Evolutionary conservation across 495 filamentous ascomycete genomes (phyloP).

Genomic region (Aspergillus saccharolyticus): DNA sequence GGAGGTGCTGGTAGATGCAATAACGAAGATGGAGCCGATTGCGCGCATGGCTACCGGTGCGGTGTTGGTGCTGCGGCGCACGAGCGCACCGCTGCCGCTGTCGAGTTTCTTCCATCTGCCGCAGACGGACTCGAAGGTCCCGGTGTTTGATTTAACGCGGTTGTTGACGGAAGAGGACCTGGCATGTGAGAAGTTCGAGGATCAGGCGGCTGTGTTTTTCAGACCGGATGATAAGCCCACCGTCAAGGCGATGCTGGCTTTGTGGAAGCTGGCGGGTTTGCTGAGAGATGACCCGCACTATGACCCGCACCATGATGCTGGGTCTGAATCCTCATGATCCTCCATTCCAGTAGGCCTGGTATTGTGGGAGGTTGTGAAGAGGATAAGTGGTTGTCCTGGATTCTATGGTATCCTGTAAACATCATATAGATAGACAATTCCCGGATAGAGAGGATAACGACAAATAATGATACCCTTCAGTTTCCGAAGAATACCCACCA

Average conservation of each 20-base stretch:
- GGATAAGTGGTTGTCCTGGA: no score
- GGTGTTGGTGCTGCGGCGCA: constrained; percentile 21
- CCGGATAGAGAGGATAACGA: no score
- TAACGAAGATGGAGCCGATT: constrained; percentile 20
- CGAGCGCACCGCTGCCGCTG: constrained; percentile 5
- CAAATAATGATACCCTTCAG: no score
- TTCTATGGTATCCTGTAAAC: no score
- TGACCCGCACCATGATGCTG: background rate
- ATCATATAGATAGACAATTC: no score
- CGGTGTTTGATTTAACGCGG: constrained; percentile 39
- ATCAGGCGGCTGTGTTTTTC: constrained; percentile 29
- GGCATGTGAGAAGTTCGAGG: constrained; percentile 22
- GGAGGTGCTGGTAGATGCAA: constrained; percentile 23
- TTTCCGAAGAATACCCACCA: background rate
- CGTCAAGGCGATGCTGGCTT: constrained; percentile 45
- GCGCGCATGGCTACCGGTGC: constrained; percentile 29
- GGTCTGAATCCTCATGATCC: background rate
- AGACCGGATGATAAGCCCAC: constrained; percentile 34
- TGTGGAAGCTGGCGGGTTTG: constrained; percentile 69
- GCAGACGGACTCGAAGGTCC: constrained; percentile 31
- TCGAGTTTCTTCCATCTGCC: constrained; percentile 27
- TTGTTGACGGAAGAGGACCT: constrained; percentile 35
- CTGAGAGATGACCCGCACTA: constrained; percentile 23
- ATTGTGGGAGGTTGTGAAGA: no score
- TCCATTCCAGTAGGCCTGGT: no score